Percentiles rank a stretch among this genome's conserved stretches.
phyloP scores from a whole-genome alignment of 306 rosid species.

The Morella rubra region DNA sequence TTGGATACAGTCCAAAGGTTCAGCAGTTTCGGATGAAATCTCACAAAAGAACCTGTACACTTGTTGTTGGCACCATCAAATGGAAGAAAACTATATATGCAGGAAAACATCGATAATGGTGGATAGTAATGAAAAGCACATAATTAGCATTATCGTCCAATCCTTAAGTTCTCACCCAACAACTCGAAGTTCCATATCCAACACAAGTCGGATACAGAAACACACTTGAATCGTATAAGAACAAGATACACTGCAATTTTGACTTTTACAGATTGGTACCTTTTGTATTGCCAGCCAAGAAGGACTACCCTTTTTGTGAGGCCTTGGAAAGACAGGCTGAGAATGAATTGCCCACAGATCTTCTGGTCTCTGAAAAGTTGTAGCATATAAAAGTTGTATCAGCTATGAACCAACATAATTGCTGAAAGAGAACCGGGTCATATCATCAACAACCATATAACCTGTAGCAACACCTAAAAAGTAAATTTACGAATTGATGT shows the following conservation, averaged over 20 bases:
- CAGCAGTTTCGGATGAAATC: not conserved
- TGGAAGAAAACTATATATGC: not conserved
- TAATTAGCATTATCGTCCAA: not conserved
- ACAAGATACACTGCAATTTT: slow-evolving; percentile 18
- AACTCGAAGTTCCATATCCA: slow-evolving; percentile 1
- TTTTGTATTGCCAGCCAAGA: slow-evolving; percentile 86
- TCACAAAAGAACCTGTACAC: not conserved
- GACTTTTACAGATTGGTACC: slow-evolving; percentile 46
- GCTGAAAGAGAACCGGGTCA: not conserved
- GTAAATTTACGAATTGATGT: not conserved
- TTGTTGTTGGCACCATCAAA: not conserved
- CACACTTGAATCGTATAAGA: not conserved
- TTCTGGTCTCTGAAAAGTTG: slow-evolving; percentile 67
- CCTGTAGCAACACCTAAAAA: not conserved
- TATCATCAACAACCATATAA: slow-evolving; percentile 21
- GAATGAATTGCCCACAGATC: slow-evolving; percentile 95
- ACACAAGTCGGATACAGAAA: slow-evolving; percentile 12
- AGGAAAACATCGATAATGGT: not conserved
- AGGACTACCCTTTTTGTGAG: slow-evolving; percentile 75
- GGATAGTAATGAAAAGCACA: not conserved
- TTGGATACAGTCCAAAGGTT: not conserved
- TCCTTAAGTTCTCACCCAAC: slow-evolving; percentile 5
- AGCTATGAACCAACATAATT: slow-evolving; percentile 14
- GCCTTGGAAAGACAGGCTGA: slow-evolving; percentile 70
- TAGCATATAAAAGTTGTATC: slow-evolving; percentile 26